Percentiles rank a stretch among this genome's conserved stretches.
Conservation (phyloP, 805 yeast genomes). For the Jamesozyma piceae region DNA sequence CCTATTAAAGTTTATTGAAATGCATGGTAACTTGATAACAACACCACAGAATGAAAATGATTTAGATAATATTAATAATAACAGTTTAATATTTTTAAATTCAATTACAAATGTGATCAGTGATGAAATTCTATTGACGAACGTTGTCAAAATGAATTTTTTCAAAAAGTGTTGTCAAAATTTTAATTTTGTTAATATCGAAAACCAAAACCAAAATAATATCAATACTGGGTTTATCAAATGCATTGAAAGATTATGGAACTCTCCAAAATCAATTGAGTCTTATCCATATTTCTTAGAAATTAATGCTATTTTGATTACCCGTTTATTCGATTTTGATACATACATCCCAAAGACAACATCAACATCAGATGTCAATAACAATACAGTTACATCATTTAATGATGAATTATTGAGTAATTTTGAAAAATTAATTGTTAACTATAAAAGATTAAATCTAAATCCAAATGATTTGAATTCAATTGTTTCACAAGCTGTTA, state of each 20-base stretch:
- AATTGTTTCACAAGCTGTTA: constrained; percentile 24
- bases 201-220: neutral
- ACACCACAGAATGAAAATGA: neutral
- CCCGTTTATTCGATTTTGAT: constrained; percentile 32
- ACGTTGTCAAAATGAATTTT: constrained; percentile 25
- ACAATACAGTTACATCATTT: constrained; percentile 19
- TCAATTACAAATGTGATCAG: constrained; percentile 17
- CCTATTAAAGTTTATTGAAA: constrained; percentile 26
- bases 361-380: neutral
- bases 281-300: constrained; percentile 23
- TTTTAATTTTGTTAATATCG: constrained; percentile 7
- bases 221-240: constrained; percentile 27
- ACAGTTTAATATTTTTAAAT: constrained; percentile 19
- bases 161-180: constrained; percentile 23
- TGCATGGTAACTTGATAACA: constrained; percentile 24
- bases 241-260: constrained; percentile 27
- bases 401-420: constrained; percentile 24
- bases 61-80: neutral
- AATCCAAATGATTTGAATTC: constrained; percentile 20
- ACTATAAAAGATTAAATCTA: constrained; percentile 20
- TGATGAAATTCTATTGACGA: constrained; percentile 16
- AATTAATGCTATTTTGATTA: constrained; percentile 29
- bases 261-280: constrained; percentile 20
- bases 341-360: constrained; percentile 4
- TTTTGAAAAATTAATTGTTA: constrained; percentile 19